These are phyloP conservation scores for Septoria petroselini DNA, from an alignment of 2,329 filamentous ascomycete species.

Conservation along the genomic window DNA sequence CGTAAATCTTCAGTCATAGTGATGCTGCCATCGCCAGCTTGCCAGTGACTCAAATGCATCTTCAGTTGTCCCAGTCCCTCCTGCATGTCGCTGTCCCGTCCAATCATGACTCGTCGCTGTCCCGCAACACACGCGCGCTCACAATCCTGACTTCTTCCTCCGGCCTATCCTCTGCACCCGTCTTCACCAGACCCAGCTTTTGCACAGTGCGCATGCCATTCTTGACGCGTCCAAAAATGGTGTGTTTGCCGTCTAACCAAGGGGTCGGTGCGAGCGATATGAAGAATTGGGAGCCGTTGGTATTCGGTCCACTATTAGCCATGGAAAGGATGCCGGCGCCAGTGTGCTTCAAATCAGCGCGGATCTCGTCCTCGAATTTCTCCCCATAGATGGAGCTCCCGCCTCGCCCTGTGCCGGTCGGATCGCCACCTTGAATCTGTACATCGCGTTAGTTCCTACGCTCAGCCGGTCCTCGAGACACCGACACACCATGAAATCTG, in stretches of 20 bases:
- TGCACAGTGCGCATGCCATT: conserved; percentile 78
- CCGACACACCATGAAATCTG: conserved; percentile 87
- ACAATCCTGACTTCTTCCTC: conserved; percentile 78
- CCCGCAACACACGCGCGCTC: conserved; percentile 65
- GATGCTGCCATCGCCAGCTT: background rate
- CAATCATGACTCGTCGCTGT: conserved; percentile 56
- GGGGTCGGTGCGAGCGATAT: conserved; percentile 91
- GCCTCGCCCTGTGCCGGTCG: conserved; percentile 87
- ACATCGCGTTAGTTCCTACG: background rate
- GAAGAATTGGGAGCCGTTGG: conserved; percentile 95
- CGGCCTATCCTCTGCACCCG: conserved; percentile 75
- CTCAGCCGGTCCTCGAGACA: background rate
- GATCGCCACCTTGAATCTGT: conserved; percentile 58
- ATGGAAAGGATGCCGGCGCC: conserved; percentile 68
- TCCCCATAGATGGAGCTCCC: conserved; percentile 87
- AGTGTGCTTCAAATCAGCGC: conserved; percentile 71
- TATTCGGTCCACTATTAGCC: conserved; percentile 91
- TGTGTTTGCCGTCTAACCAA: conserved; percentile 96
- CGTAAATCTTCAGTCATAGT: too few relatives aligned
- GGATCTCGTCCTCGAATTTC: conserved; percentile 91
- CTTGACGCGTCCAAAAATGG: conserved; percentile 90
- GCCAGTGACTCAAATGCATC: background rate
- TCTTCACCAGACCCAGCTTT: conserved; percentile 84
- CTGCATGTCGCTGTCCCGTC: background rate
- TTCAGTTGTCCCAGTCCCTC: too few relatives aligned